Base-by-base conservation (phyloP, 2,329 filamentous ascomycete genomes). In the Trichoderma guizhouense region DNA sequence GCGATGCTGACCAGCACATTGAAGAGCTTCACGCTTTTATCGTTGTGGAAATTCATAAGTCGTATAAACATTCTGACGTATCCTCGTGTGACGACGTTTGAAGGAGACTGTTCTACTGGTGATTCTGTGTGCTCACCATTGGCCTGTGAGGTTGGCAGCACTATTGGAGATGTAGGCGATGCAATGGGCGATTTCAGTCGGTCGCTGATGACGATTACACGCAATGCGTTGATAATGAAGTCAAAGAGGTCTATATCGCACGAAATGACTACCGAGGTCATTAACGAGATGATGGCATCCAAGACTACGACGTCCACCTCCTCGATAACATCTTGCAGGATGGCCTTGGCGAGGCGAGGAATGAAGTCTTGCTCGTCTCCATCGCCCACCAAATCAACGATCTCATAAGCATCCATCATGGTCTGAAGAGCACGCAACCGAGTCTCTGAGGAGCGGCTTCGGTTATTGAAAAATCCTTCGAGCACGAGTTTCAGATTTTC, bases 41-140 rank as follows among this genome's bases (percentile, higher is more conserved):
- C 81, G 8, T 88, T 87, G 69, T 92, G 90, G 34, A 83, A 84
- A 74, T 91, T 90, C 83, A 97, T 89, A 14, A 89, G 89, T 66
- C 89, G 87, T 74, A 95, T 88, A 79, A 97, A 97, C 66, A 97
- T 90, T 73, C 88, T 89, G 55, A 94, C 90, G 71, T 93, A 89
- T 3, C 91, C 92, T 71, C 86, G 88, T 0, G 91, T 87, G 60
- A 93, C 90, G 55, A 95, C 89, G 75, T 94, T 93, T 4, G 90
- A 90, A 1, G 88, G 86, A 28, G 90, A 91, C 75, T 86, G 76
- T 9, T 81, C 79, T 8, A 80, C 78, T 0, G 75, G 15, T 5
- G 77, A 53, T n/a, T 73, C 66, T 24, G 76, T 55, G 5, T 74
- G 73, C n/a, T 78, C 75, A 7, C 72, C 69, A 18, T 72, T 68